Conservation (phyloP, 106 monocot genomes). For the Allium sativum region DNA sequence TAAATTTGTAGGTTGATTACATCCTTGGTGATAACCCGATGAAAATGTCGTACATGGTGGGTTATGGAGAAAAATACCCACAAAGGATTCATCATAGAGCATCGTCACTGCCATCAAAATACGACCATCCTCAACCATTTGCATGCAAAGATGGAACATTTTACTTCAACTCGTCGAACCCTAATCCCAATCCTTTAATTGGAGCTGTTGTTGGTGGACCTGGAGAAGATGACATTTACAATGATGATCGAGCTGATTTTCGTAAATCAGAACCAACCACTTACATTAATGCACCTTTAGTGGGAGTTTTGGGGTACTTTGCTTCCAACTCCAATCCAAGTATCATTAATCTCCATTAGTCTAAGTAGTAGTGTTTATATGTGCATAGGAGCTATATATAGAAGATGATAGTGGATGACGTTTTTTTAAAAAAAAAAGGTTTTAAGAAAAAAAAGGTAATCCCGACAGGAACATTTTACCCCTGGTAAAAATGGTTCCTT, state of each 20-base stretch:
- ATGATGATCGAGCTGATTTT: conserved; percentile 77
- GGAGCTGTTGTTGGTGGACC: conserved; percentile 97
- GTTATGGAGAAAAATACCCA: conserved; percentile 59
- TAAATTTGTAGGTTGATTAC: conserved; percentile 55
- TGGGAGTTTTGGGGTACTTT: conserved; percentile 85
- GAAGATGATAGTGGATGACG: neutral
- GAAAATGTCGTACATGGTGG: conserved; percentile 98
- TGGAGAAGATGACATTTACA: conserved; percentile 68
- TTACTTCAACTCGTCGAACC: conserved; percentile 38
- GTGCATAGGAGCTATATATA: neutral
- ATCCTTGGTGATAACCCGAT: conserved; percentile 81
- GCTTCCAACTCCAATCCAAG: conserved; percentile 29
- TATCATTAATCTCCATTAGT: conserved; percentile 1
- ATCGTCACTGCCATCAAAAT: conserved; percentile 67
- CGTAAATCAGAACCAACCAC: conserved; percentile 91
- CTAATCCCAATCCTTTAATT: conserved; percentile 61
- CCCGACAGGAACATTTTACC: too few species aligned
- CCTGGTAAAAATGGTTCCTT: too few species aligned
- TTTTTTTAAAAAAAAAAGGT: too few species aligned
- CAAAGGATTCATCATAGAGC: conserved; percentile 77
- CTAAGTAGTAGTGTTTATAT: neutral
- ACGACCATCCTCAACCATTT: conserved; percentile 36
- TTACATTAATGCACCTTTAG: conserved; percentile 93
- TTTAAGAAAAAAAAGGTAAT: too few species aligned
- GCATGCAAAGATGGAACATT: conserved; percentile 70